A percentile compares a stretch with the other conserved stretches of the same genome.
Conservation (phyloP, 257 asterid species). For the Capsicum rhomboideum region DNA sequence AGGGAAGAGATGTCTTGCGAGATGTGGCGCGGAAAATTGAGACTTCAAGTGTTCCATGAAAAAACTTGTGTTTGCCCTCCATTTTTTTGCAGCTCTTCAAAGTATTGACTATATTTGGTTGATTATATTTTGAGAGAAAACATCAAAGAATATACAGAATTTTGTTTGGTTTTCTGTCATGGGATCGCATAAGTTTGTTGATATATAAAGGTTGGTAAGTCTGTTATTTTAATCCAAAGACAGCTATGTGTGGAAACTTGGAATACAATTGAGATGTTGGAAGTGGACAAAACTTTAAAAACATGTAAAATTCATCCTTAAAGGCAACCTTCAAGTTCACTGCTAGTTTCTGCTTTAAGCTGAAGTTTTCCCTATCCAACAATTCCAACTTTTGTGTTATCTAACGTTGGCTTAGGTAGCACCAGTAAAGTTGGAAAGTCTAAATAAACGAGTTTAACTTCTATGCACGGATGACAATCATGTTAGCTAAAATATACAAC, state of each 20-base stretch:
- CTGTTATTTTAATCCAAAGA: constrained; percentile 36
- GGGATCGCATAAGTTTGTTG: background rate
- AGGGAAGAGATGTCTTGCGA: constrained; percentile 34
- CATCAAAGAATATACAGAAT: background rate
- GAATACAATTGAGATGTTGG: constrained; percentile 16
- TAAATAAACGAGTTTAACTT: background rate
- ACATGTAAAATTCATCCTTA: constrained; percentile 37
- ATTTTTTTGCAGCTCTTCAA: constrained; percentile 18
- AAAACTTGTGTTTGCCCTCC: constrained; percentile 46
- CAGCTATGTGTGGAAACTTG: constrained; percentile 25
- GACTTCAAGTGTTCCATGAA: constrained; percentile 91
- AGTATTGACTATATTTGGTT: background rate
- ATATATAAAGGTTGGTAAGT: constrained; percentile 20
- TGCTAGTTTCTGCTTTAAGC: constrained; percentile 56
- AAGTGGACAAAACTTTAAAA: constrained; percentile 37
- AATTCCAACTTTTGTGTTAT: background rate
- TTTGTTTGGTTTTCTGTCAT: background rate
- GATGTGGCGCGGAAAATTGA: constrained; percentile 67
- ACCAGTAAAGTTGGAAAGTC: background rate
- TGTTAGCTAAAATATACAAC: background rate
- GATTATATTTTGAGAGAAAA: background rate
- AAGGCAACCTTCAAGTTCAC: constrained; percentile 37
- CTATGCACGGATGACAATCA: background rate
- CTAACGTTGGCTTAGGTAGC: background rate
- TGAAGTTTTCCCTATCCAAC: constrained; percentile 25